Base-by-base conservation (phyloP, 2,329 filamentous ascomycete genomes). In the Hymenoscyphus linearis region DNA sequence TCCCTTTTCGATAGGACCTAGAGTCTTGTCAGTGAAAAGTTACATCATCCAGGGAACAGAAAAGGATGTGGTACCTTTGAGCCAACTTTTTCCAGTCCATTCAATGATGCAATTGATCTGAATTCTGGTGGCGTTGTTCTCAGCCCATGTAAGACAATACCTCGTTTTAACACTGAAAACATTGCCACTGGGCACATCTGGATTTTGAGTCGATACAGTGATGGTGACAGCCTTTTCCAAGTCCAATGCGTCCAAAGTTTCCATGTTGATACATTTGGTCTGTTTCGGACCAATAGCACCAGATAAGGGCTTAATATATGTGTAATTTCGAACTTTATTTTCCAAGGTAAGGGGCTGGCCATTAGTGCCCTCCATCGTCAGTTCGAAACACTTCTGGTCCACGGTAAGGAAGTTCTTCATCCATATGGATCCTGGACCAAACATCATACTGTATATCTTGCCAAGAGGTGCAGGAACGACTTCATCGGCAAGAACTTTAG, bases 1-100 rank as follows among this genome's bases (percentile, higher is more conserved):
- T 62, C 91, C 93, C 74, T 96, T 97, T 74, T 99, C 95, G 68
- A 99, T 99, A 2, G 95, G 90, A 65, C 90, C 92, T 96, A 66
- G 1, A 26, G 31, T 9, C 52, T 58, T 56, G 22, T 52, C 1
- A 36, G 56, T 52, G 63, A 50, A 50, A 50, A 57, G 44, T 58
- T 25, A 34, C 31, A 52, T n/a, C 6, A 27, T 16, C 16, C 13
- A 4, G 27, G 1, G 13, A 13, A 7, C 44, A 16, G 3, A 34
- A 4, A 25, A 59, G 55, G 31, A 80, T 73, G 36, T 10, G 9
- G 22, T 79, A 96, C 93, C 91, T 79, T 95, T 97, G 53, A 99
- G 78, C 95, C 95, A 99, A 78, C 93, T 97, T 81, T 98, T 99
- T 69, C 93, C 93, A 3, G 88, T 88, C 96, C 96, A 99, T 72